Conservation (phyloP, 176 grass and related monocot species). For the Calamus simplicifolius region DNA sequence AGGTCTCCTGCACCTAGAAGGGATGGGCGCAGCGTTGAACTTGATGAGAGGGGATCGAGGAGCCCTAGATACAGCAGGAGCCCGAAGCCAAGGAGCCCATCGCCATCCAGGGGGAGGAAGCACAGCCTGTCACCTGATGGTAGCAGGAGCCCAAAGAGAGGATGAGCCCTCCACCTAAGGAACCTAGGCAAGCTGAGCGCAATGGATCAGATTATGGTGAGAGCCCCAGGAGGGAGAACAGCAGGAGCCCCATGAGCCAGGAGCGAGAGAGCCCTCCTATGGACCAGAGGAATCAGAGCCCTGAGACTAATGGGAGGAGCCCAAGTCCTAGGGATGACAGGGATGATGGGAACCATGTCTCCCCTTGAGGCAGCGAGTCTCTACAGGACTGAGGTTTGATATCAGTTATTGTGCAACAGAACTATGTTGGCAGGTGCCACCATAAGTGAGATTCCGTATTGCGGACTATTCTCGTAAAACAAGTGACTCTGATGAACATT, state of each 20-base stretch:
- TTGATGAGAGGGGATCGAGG: conserved; percentile 53
- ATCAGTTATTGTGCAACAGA: too few relatives aligned
- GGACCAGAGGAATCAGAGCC: conserved; percentile 32
- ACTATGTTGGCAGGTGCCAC: too few relatives aligned
- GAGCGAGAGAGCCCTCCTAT: conserved; percentile 11
- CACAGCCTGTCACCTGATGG: conserved; percentile 45
- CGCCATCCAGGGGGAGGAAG: conserved; percentile 37
- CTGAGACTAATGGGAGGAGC: conserved; percentile 53
- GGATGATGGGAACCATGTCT: conserved; percentile 25
- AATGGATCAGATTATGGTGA: conserved; percentile 37
- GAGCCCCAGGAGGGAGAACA: conserved; percentile 40
- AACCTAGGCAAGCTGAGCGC: conserved; percentile 18
- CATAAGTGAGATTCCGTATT: too few relatives aligned
- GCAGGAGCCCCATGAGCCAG: conserved; percentile 47
- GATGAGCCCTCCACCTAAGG: conserved; percentile 41
- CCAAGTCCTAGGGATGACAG: conserved; percentile 42
- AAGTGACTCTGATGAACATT: too few relatives aligned
- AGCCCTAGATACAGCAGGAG: conserved; percentile 79
- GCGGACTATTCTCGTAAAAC: too few relatives aligned
- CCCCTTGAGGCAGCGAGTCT: conserved; percentile 40
- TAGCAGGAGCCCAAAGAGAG: conserved; percentile 38
- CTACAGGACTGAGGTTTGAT: background rate
- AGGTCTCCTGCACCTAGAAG: conserved; percentile 42
- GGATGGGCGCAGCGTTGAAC: conserved; percentile 29
- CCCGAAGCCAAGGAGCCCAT: conserved; percentile 35